Evolutionary conservation across 805 yeast species (phyloP).

Genomic region (Tetrapisispora arboricola): DNA sequence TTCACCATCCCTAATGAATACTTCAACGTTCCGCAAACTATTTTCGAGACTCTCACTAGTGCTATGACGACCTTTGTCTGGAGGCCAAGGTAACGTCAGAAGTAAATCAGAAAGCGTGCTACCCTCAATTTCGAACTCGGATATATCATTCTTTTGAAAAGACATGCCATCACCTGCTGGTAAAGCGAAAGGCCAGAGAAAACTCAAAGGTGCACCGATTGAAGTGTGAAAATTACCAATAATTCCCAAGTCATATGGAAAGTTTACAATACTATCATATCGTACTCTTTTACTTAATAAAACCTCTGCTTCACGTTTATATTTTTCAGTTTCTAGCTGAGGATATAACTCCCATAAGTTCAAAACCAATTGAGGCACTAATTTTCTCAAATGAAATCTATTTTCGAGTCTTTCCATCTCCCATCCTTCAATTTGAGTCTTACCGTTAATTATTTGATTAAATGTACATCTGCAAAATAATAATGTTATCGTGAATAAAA

Average conservation of each 20-base stretch:
- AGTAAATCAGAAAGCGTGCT: conserved; percentile 39
- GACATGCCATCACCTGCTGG: conserved; percentile 52
- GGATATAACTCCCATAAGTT: conserved; percentile 36
- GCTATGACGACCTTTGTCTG: conserved; percentile 50
- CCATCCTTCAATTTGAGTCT: conserved; percentile 89
- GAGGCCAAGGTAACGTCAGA: conserved; percentile 82
- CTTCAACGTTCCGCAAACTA: conserved; percentile 8
- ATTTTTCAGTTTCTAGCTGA: conserved; percentile 8
- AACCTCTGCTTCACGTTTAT: conserved; percentile 9
- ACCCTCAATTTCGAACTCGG: conserved; percentile 25
- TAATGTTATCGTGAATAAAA: conserved; percentile 47
- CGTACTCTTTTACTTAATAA: conserved; percentile 28
- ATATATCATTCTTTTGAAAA: conserved; percentile 46
- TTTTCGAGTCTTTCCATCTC: conserved; percentile 73
- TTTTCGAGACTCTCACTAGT: conserved; percentile 11
- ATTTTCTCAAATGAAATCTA: conserved; percentile 45
- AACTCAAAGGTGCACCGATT: conserved; percentile 51
- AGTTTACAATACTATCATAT: conserved; percentile 51
- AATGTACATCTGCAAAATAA: conserved; percentile 52
- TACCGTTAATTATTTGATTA: conserved; percentile 50
- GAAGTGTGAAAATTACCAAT: conserved; percentile 41
- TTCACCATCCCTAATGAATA: conserved; percentile 20
- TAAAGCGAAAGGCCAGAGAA: conserved; percentile 65
- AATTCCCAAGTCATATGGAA: conserved; percentile 74
- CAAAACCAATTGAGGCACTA: conserved; percentile 37